Evolutionary conservation across 2,329 filamentous ascomycete species (phyloP).

Genomic region (Phaeomoniella chlamydospora): DNA sequence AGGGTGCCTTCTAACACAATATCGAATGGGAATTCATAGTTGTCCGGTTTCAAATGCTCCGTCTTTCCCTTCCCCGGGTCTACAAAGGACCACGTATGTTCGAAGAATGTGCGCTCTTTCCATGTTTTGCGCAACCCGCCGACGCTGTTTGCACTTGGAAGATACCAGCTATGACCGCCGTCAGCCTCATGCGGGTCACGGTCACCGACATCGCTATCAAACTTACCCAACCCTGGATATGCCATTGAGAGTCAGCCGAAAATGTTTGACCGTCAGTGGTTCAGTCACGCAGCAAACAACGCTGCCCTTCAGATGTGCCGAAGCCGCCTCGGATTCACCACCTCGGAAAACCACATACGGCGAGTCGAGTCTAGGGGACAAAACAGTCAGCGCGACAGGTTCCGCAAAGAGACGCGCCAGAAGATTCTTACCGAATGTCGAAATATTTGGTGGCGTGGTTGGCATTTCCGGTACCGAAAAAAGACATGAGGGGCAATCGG

Average conservation of each 20-base stretch:
- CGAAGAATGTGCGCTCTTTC: conserved; percentile 41
- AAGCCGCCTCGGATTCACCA: conserved; percentile 58
- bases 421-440: conserved; percentile 25
- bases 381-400: conserved; percentile 5
- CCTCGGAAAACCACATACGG: conserved; percentile 70
- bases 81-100: conserved; percentile 59
- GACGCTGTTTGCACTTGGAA: conserved; percentile 13
- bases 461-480: conserved; percentile 18
- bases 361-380: conserved; percentile 49
- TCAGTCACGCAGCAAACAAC: conserved; percentile 60
- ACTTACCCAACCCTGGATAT: conserved; percentile 55
- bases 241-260: conserved; percentile 57
- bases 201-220: no score
- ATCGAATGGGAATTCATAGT: conserved; percentile 76
- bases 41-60: conserved; percentile 52
- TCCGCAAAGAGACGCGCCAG: neutral
- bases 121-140: conserved; percentile 20
- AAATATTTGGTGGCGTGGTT: conserved; percentile 32
- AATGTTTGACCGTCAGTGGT: conserved; percentile 55
- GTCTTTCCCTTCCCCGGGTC: conserved; percentile 31
- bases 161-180: conserved; percentile 20
- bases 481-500: conserved; percentile 25
- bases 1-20: conserved; percentile 51
- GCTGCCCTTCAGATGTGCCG: conserved; percentile 58
- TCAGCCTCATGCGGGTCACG: no score